Evolutionary conservation across 2,329 filamentous ascomycete genomes (phyloP).

Genomic region (Penicillium sp.): DNA sequence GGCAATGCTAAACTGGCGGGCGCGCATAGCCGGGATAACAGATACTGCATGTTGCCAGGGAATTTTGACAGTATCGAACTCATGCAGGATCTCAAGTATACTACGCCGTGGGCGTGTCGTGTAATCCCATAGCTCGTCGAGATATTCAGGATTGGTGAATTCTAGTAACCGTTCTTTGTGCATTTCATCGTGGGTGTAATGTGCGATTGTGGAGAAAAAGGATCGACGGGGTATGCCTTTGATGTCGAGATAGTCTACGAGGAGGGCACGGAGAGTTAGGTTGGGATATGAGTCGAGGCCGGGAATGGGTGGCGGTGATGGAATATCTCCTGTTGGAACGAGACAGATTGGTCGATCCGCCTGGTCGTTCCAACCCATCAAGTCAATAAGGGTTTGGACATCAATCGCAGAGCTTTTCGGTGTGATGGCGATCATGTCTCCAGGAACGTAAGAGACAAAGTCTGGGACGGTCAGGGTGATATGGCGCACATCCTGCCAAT

Average conservation of each 20-base stretch:
- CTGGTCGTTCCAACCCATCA: conserved; percentile 73
- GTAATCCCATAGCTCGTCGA: conserved; percentile 95
- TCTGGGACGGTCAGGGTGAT: conserved; percentile 58
- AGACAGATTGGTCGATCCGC: conserved; percentile 69
- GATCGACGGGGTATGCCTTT: conserved; percentile 82
- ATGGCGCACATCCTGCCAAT: conserved; percentile 93
- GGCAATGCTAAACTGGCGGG: conserved; percentile 90
- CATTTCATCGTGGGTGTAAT: conserved; percentile 68
- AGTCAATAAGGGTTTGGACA: conserved; percentile 71
- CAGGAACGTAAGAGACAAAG: conserved; percentile 59
- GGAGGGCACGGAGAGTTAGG: conserved; percentile 68
- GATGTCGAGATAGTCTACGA: conserved; percentile 83
- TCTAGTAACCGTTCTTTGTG: conserved; percentile 82
- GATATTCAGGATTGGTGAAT: conserved; percentile 72
- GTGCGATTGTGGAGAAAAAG: conserved; percentile 76
- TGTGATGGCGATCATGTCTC: conserved; percentile 76
- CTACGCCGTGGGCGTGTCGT: conserved; percentile 85
- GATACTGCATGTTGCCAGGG: conserved; percentile 70
- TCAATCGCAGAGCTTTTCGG: conserved; percentile 84
- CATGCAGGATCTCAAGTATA: conserved; percentile 86
- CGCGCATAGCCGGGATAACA: conserved; percentile 77
- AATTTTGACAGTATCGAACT: conserved; percentile 81
- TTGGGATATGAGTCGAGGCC: conserved; percentile 36
- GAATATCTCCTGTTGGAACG: conserved; percentile 26
- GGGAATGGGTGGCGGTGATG: conserved; percentile 32